Base-by-base conservation (phyloP, 108 stramenopile species). In the Cyclotella kingstonii region DNA sequence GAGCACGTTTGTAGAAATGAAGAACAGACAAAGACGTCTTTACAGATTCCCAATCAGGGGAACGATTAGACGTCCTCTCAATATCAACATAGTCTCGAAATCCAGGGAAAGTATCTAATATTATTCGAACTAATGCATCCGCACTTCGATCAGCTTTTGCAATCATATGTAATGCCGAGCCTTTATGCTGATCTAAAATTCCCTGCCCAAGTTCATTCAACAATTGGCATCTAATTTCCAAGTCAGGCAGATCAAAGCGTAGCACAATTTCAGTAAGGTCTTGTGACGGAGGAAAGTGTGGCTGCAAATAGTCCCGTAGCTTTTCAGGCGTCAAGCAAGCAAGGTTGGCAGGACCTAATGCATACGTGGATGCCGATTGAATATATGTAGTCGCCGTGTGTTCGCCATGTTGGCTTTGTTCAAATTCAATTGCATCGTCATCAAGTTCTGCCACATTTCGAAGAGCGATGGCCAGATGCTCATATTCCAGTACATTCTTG, bases 1-100 rank as follows among this genome's bases (percentile, higher is more conserved):
- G 95, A 0, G 95, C 93, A 17, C 95, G 79, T 68, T 96, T 96
- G 55, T 91, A 87, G 61, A 96, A 92, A 40, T 75, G 74, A 18
- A 91, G 33, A 14, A 60, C 34, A n/a, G 56, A 35, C n/a, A 33
- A 2, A 30, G 61, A 63, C 17, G 36, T 33, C 56, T 66, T 68
- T 40, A 26, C 66, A 40, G 30, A 4, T 23, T 63, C 45, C 75
- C 75, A 76, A 7, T 51, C 68, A 11, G 29, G 39, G 14, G 39
- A 11, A 41, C 33, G 36, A 28, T 35, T 27, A 2, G 17, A 52
- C 28, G 11, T 30, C 34, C 2, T 40, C 54, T 53, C 57, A 28
- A 17, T 21, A 26, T 63, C 45, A 8, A 70, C 66, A 34, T 63
- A 79, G 49, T 96, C 95, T 9, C 93, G 81, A 74, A 96, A 96